A percentile compares a stretch with the other conserved stretches of the same genome.
These are phyloP conservation scores for Sporothrix brasiliensis DNA, from an alignment of 2,329 filamentous ascomycete species.

Conservation along the genomic window DNA sequence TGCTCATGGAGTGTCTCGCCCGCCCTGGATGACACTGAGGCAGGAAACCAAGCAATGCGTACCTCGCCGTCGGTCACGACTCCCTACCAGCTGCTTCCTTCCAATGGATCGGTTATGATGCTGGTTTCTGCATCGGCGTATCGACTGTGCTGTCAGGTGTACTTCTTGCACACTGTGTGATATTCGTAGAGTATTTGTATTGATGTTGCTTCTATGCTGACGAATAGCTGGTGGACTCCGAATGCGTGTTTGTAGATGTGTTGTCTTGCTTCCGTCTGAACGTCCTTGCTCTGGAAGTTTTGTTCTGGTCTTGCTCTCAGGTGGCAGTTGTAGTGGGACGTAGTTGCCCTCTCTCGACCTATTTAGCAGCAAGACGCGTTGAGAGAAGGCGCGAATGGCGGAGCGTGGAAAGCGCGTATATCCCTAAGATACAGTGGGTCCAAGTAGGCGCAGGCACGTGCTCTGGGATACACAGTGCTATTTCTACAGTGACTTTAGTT, in stretches of 20 bases:
- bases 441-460: constrained; percentile 30
- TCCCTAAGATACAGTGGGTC: constrained; percentile 12
- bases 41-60: background rate
- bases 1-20: background rate
- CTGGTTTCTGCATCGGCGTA: background rate
- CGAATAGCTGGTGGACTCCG: background rate
- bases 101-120: constrained; percentile 12
- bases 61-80: constrained; percentile 23
- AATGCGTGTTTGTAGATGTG: background rate
- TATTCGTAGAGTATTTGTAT: background rate
- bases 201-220: background rate
- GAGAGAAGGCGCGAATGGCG: constrained; percentile 30
- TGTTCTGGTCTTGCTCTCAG: background rate
- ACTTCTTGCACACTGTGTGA: background rate
- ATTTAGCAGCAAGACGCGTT: constrained; percentile 32
- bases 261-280: background rate
- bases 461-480: constrained; percentile 9
- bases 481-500: background rate
- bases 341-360: constrained; percentile 28
- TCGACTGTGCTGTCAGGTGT: background rate
- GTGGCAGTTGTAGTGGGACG: constrained; percentile 15
- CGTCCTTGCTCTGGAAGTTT: constrained; percentile 19
- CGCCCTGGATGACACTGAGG: background rate
- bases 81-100: background rate
- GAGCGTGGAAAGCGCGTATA: constrained; percentile 31